Conservation (phyloP, 2,329 filamentous ascomycete species). For the Fusarium sp. region DNA sequence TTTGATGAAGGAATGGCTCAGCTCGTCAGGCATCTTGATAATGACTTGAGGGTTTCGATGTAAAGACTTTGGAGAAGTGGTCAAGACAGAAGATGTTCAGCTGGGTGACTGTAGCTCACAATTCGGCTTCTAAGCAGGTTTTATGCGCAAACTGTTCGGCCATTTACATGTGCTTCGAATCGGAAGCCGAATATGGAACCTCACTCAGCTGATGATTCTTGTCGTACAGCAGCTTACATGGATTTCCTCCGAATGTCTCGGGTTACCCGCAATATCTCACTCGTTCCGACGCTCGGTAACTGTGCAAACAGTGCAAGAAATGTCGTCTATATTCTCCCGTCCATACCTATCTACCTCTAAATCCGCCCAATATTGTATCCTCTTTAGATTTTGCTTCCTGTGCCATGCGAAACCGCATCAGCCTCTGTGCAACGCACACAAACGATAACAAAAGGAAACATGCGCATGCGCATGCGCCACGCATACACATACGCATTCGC, state of each 20-base stretch:
- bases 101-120: neutral
- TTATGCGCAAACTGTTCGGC: neutral
- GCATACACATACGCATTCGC: neutral
- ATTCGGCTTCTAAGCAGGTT: neutral
- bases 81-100: neutral
- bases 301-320: neutral
- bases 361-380: slow-evolving; percentile 12
- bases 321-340: slow-evolving; percentile 30
- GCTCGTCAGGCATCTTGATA: slow-evolving; percentile 50
- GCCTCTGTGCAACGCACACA: slow-evolving; percentile 31
- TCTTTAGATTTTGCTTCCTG: slow-evolving; percentile 45
- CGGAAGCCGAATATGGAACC: slow-evolving; percentile 20
- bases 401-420: slow-evolving; percentile 41
- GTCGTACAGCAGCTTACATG: slow-evolving; percentile 14
- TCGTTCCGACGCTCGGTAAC: neutral
- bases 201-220: slow-evolving; percentile 17
- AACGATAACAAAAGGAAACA: slow-evolving; percentile 10
- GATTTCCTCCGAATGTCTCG: neutral
- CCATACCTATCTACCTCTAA: slow-evolving; percentile 30
- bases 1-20: slow-evolving; percentile 55
- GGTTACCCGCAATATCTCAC: neutral
- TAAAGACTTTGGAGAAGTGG: neutral
- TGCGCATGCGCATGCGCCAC: neutral
- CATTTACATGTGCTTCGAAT: neutral
- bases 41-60: neutral